These are phyloP conservation scores for Xanthoconium separans DNA, from an alignment of 1,284 basidiomycete genomes.

Conservation along the genomic window DNA sequence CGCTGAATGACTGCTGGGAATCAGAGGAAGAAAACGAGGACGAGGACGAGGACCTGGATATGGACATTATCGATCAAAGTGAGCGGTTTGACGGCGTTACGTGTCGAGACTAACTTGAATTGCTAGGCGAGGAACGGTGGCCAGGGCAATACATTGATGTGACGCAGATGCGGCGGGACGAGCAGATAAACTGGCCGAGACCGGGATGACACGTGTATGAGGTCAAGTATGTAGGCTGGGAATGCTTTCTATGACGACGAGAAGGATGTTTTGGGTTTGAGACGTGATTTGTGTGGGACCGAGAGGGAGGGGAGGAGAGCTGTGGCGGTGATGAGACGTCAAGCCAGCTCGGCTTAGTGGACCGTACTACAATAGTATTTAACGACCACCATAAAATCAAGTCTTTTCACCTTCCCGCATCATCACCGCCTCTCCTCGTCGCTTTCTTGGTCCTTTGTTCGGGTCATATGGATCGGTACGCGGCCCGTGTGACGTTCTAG, in stretches of 20 bases:
- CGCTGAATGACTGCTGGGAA: slow-evolving; percentile 58
- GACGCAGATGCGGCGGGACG: slow-evolving; percentile 51
- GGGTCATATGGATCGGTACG: slow-evolving; percentile 33
- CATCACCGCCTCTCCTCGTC: background rate
- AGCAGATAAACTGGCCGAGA: slow-evolving; percentile 64
- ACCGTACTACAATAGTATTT: slow-evolving; percentile 13
- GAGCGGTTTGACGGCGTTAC: slow-evolving; percentile 28
- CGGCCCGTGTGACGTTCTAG: slow-evolving; percentile 4
- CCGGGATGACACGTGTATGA: slow-evolving; percentile 32
- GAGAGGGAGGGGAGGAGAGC: slow-evolving; percentile 1
- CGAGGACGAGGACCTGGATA: slow-evolving; percentile 50
- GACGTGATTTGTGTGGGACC: background rate
- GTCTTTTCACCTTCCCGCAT: background rate
- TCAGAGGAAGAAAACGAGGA: slow-evolving; percentile 59
- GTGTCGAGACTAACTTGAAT: slow-evolving; percentile 7
- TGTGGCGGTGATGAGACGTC: slow-evolving; percentile 19
- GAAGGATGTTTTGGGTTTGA: background rate
- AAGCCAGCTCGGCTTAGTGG: background rate
- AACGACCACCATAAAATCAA: slow-evolving; percentile 14
- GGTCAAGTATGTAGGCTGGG: slow-evolving; percentile 13
- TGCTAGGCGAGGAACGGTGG: slow-evolving; percentile 60
- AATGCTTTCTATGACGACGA: slow-evolving; percentile 25
- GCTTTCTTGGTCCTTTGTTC: background rate
- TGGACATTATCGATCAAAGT: slow-evolving; percentile 70
- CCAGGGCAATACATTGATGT: slow-evolving; percentile 71